Evolutionary conservation across 106 monocot species (phyloP), one percentile per base, ranked within the genome.

Genomic region (Allium cepa): DNA sequence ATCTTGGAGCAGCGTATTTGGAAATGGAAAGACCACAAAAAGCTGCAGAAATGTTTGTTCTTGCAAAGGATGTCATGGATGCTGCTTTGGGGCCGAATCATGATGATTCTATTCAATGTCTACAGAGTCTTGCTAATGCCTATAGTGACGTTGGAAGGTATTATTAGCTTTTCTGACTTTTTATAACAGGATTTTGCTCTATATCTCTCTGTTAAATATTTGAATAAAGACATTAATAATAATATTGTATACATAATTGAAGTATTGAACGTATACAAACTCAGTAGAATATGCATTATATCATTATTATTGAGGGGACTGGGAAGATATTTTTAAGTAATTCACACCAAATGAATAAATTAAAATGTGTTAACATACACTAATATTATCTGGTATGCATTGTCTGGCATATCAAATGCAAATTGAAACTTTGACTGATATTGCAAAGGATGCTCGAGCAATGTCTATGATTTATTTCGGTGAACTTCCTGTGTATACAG

Each of bases 31-130:
- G 92, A 56, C 84, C 87, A 15, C 92, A 92, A 49, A 79, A 92
- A 16, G 97, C 97, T 53, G 97, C 89, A n/a, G 92, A 99, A 70
- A 99, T 99, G 97, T 92, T 99, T 79, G 89, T 86, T 60, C 76
- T 89, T 49, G 89, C 97, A 15, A 99, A 92, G 82, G 97, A 99
- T 53, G 77, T 99, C 36, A 84, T 92, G 97, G 92, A 99, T 62
- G 76, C 85, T 8, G 77, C 97, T 15, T 55, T 99, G 56, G 97
- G 97, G 26, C 82, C 84, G 4, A 84, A 92, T 57, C 92, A 99
- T 72, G 68, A 78, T 9, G 97, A 99, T 84, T 70, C 97, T 12
- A 92, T 99, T 46, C 80, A 84, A 57, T 76, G 88, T 17, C 90
- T 86, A 69, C 97, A 92, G 64, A 92, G 86, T 72, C 88, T 99